Conservation (phyloP, 352 stramenopile genomes). For the Globisporangium barbulae region DNA sequence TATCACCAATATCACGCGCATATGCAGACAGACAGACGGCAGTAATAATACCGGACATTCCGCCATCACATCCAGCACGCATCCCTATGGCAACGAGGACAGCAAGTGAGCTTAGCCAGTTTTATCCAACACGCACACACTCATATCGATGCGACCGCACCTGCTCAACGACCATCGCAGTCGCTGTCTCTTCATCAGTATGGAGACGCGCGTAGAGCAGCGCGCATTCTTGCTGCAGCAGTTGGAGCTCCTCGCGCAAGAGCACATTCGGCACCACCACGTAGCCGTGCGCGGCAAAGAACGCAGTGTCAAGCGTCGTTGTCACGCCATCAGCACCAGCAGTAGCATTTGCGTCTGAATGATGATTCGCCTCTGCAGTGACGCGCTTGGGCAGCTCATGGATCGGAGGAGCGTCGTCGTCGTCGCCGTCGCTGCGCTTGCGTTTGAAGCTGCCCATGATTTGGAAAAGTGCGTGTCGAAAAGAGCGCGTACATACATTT, state of each 20-base stretch:
- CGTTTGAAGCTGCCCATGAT: background rate
- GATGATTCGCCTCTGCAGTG: background rate
- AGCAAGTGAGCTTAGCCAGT: background rate
- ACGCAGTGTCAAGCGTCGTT: background rate
- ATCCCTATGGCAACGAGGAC: conserved; percentile 24
- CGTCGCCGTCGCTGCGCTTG: background rate
- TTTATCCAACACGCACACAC: background rate
- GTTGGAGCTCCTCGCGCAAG: conserved; percentile 29
- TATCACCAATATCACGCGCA: background rate
- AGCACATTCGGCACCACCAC: conserved; percentile 32
- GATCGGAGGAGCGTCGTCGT: background rate
- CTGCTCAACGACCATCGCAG: conserved; percentile 24
- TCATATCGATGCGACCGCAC: conserved; percentile 4
- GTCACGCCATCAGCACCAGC: background rate
- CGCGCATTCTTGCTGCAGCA: conserved; percentile 38
- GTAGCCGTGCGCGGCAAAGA: conserved; percentile 21
- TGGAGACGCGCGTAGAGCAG: conserved; percentile 20
- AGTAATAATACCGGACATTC: conserved; percentile 48
- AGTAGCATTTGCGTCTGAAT: background rate
- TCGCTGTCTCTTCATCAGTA: conserved; percentile 9
- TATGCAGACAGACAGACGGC: too few relatives aligned
- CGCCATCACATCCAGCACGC: conserved; percentile 60
- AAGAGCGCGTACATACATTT: too few relatives aligned
- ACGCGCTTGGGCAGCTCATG: background rate
- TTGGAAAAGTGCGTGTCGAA: background rate